These are phyloP conservation scores for Coniochaeta pulveracea DNA, from an alignment of 2,329 filamentous ascomycete genomes.

Conservation along the genomic window DNA sequence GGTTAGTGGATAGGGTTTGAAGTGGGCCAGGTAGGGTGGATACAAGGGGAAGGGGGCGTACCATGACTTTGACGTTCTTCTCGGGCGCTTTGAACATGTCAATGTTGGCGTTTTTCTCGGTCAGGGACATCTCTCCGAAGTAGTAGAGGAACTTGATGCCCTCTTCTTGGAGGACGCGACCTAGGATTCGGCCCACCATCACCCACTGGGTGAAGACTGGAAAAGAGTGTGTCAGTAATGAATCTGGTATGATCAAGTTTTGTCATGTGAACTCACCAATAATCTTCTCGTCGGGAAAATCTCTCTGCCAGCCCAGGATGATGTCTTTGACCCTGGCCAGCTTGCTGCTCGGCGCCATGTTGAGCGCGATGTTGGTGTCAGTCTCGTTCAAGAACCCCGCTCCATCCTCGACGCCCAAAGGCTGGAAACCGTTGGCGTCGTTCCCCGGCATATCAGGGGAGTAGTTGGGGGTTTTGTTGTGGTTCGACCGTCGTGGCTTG, in stretches of 20 bases:
- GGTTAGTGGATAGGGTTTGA: background rate
- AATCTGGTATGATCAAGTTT: too few relatives aligned
- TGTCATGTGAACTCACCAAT: constrained; percentile 25
- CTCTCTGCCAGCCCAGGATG: constrained; percentile 18
- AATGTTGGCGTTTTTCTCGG: constrained; percentile 11
- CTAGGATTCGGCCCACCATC: constrained; percentile 20
- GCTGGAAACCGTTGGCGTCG: constrained; percentile 12
- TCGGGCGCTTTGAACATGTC: constrained; percentile 10
- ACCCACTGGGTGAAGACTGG: constrained; percentile 26
- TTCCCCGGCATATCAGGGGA: constrained; percentile 11
- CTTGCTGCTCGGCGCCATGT: constrained; percentile 18
- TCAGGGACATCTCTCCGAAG: constrained; percentile 13
- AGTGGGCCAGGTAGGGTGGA: constrained; percentile 6
- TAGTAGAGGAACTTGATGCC: constrained; percentile 25
- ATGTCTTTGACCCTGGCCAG: constrained; percentile 18
- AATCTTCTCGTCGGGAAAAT: constrained; percentile 24
- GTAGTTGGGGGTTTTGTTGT: too few relatives aligned
- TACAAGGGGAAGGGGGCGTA: constrained; percentile 17
- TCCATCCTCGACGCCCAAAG: constrained; percentile 4
- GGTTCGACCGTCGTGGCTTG: background rate
- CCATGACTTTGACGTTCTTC: constrained; percentile 20
- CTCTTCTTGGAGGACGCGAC: constrained; percentile 20
- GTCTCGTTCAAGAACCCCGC: constrained; percentile 13
- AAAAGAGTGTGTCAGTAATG: background rate
- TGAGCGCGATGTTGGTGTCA: constrained; percentile 6